These are phyloP conservation scores for Capronia coronata DNA, from an alignment of 2,329 filamentous ascomycete genomes.

Conservation along the genomic window DNA sequence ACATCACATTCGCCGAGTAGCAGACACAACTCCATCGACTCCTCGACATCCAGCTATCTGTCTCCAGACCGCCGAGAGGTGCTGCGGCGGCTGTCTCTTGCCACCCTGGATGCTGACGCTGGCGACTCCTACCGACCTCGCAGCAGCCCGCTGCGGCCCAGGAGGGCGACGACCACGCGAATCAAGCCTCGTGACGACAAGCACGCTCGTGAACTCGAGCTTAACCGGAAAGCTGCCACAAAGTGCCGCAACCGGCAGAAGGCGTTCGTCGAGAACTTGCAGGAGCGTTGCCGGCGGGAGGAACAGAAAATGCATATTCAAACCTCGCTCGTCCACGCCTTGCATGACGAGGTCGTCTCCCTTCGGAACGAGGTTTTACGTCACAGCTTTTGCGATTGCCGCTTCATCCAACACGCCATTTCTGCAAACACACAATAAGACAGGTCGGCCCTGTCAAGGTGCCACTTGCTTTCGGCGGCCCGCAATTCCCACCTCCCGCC, in stretches of 20 bases:
- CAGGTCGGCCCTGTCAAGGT: too few relatives aligned
- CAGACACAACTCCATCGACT: constrained; percentile 5
- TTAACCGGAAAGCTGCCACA: constrained; percentile 21
- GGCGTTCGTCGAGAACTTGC: constrained; percentile 18
- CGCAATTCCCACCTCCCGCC: too few relatives aligned
- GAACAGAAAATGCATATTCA: constrained; percentile 20
- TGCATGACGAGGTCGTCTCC: constrained; percentile 18
- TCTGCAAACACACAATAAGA: background rate
- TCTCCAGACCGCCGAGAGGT: constrained; percentile 7
- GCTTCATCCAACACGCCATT: background rate
- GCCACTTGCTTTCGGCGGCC: too few relatives aligned
- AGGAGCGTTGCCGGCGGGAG: constrained; percentile 16
- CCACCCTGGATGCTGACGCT: constrained; percentile 3
- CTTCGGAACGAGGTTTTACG: constrained; percentile 19
- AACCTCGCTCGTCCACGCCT: constrained; percentile 17
- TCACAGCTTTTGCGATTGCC: constrained; percentile 19
- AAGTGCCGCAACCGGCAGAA: constrained; percentile 23
- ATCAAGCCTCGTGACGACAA: constrained; percentile 19
- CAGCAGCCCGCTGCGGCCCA: constrained; percentile 10
- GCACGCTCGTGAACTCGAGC: constrained; percentile 21
- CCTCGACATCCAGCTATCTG: background rate
- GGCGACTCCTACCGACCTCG: constrained; percentile 16
- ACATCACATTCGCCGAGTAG: background rate
- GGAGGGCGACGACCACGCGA: constrained; percentile 8
- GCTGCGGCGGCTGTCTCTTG: constrained; percentile 16